A percentile compares a stretch with the other conserved stretches of the same genome.
Evolutionary conservation across 2,329 filamentous ascomycete species (phyloP).

Genomic region (Diaporthe vexans): DNA sequence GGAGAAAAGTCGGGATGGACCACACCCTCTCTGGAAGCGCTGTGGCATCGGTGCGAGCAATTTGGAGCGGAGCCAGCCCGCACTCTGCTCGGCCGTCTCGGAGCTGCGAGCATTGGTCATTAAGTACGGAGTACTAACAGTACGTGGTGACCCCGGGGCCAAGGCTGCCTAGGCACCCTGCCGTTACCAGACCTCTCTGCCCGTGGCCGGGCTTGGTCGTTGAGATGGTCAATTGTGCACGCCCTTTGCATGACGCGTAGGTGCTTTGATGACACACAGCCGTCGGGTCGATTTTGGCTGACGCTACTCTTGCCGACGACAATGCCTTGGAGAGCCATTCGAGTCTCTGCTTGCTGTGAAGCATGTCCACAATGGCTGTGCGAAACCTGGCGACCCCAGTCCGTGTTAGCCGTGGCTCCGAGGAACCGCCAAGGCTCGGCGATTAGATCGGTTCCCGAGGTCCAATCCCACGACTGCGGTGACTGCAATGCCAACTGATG

Average conservation of each 20-base stretch:
- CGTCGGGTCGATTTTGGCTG: neutral
- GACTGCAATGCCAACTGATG: neutral
- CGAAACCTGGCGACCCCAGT: neutral
- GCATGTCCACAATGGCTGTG: too few relatives aligned
- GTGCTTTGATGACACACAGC: neutral
- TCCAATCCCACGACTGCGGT: too few relatives aligned
- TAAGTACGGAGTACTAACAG: too few relatives aligned
- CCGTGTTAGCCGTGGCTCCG: neutral
- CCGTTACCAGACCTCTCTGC: neutral
- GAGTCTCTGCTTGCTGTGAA: neutral
- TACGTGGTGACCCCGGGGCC: neutral
- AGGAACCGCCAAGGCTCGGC: conserved; percentile 25
- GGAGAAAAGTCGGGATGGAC: conserved; percentile 19
- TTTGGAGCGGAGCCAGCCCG: conserved; percentile 14
- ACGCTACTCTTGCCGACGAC: too few relatives aligned
- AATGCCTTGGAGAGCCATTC: neutral
- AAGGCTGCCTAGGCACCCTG: neutral
- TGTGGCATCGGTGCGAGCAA: conserved; percentile 31
- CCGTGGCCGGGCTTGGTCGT: neutral
- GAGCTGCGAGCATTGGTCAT: conserved; percentile 1
- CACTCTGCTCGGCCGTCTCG: conserved; percentile 19
- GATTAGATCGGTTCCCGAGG: conserved; percentile 34
- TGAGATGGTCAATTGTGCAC: neutral
- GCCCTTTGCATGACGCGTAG: neutral
- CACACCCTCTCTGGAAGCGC: conserved; percentile 17